Conservation (phyloP, 768 basidiomycete genomes). For the Lepiota venenata region DNA sequence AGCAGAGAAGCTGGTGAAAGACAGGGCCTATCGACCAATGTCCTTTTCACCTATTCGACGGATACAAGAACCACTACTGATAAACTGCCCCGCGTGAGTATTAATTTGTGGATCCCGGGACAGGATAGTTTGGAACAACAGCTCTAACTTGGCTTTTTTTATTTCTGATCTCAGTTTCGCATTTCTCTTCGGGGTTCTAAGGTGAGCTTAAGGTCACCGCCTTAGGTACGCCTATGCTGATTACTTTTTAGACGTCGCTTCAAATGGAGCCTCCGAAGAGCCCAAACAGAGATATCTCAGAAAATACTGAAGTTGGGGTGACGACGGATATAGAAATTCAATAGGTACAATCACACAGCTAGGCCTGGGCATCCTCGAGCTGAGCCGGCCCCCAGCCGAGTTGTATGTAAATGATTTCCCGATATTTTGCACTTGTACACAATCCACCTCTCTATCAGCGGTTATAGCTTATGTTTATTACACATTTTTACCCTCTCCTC, state of each 20-base stretch:
- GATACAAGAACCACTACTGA: background rate
- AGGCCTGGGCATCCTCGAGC: too few species aligned
- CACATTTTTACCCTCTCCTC: too few species aligned
- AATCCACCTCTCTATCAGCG: too few species aligned
- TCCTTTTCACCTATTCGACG: conserved; percentile 14
- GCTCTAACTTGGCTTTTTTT: too few species aligned
- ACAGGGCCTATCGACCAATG: conserved; percentile 6
- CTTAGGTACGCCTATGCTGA: background rate
- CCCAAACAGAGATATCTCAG: background rate
- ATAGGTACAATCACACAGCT: background rate
- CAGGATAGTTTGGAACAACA: too few species aligned
- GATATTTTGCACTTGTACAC: too few species aligned
- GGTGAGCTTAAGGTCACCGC: background rate
- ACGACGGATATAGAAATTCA: background rate
- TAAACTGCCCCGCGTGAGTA: background rate
- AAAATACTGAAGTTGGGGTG: conserved; percentile 6
- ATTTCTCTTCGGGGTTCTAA: background rate
- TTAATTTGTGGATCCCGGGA: background rate
- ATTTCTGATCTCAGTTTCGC: background rate
- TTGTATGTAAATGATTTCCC: too few species aligned
- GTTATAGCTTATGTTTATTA: too few species aligned
- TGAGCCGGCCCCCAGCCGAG: background rate
- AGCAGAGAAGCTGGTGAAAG: conserved; percentile 17
- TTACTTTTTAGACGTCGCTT: background rate
- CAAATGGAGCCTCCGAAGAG: background rate